Evolutionary conservation across 2,329 filamentous ascomycete genomes (phyloP), one percentile per base, ranked within the genome.

Genomic region (Colletotrichum lupini): DNA sequence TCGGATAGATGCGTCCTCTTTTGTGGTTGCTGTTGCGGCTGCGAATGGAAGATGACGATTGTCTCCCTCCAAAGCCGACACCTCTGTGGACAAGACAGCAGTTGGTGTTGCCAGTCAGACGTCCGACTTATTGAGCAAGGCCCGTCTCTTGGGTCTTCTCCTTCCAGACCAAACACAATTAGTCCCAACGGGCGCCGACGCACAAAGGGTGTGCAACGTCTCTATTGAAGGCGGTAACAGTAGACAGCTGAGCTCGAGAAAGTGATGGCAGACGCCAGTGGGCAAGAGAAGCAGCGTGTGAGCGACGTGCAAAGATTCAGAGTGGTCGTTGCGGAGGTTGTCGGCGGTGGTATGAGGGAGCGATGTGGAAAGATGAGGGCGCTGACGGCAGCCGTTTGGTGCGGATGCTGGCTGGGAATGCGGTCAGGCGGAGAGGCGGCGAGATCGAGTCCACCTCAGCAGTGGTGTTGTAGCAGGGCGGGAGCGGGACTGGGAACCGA

Each of bases 391-490:
- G 22, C 37, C 46, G 52, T 46, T 28, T 46, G 32, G 53, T 35
- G 56, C 49, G 57, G 68, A 57, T 35, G 56, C 35, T 67, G 68
- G 57, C 42, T 58, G 68, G 55, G 63, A 62, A 72, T 68, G 65
- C 69, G 69, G 69, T 72, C 64, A 72, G 70, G 60, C 67, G 63
- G 60, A 61, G 28, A 56, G 52, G 55, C 32, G 56, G 70, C 58
- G 32, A 70, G 70, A 28, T 65, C 67, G 32, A 49, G 67, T 69
- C 67, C 67, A 60, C 42, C 62, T 42, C 16, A 14, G 14, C 37
- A 16, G 63, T 70, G 61, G 70, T 65, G 70, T 70, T 70, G 67
- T 70, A 70, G 60, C 67, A 73, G 67, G 70, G 67, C 66, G 67
- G 67, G 67, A 73, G 42, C 70, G 66, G 70, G 70, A 70, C 59